Conservation (phyloP, 208 protist genomes). For the Polymyxa betae region DNA sequence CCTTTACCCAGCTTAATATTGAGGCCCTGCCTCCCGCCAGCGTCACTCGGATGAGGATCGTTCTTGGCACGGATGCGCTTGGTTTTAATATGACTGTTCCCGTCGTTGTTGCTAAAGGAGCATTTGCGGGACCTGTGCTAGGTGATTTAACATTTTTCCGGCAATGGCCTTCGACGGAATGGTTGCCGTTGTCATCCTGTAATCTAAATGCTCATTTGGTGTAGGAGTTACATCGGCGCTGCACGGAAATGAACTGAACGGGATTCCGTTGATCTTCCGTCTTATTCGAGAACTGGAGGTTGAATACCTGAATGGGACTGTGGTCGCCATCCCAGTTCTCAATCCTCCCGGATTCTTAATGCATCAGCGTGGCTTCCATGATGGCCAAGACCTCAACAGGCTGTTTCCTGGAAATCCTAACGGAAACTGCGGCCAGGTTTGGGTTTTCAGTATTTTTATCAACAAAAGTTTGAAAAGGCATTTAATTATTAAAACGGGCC, state of each 20-base stretch:
- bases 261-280: background rate
- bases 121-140: conserved; percentile 7
- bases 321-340: background rate
- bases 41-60: conserved; percentile 29
- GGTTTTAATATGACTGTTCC: conserved; percentile 33
- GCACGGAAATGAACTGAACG: background rate
- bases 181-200: too few relatives aligned
- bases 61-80: conserved; percentile 3
- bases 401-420: conserved; percentile 63
- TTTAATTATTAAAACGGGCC: too few relatives aligned
- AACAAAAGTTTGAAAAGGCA: too few relatives aligned
- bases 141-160: too few relatives aligned
- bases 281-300: conserved; percentile 23
- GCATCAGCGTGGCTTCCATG: conserved; percentile 58
- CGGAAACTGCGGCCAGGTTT: conserved; percentile 62
- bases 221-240: background rate
- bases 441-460: too few relatives aligned
- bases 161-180: background rate
- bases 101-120: conserved; percentile 41
- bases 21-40: background rate
- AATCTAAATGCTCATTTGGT: too few relatives aligned
- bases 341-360: background rate
- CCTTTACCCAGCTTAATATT: background rate
- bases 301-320: conserved; percentile 20
- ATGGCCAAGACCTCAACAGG: conserved; percentile 67